Base-by-base conservation (phyloP, 192 early-diverging fungal species). In the Dimargaris cristalligena region DNA sequence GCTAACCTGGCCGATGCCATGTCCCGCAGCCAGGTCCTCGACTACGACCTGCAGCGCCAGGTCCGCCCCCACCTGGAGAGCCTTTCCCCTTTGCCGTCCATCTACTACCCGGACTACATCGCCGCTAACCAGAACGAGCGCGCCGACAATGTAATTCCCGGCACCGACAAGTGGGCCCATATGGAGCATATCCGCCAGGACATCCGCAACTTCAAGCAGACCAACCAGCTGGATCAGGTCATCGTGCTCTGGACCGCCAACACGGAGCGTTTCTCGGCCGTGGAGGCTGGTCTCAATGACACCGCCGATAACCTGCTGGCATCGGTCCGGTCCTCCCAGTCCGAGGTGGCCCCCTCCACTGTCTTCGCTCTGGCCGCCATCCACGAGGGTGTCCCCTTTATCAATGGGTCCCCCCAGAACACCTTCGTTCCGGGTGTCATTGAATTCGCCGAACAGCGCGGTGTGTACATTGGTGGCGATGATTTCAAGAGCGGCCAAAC, bases 401-500 rank as follows among this genome's bases (percentile, higher is more conserved):
- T 99, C 80, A 99, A 99, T 78, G 95, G 95, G 26, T 90, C 88
- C 31, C 95, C 95, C 51, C 95, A 99, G 75, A 99, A 99, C 86
- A 96, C 95, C 61, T 94, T 99, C 73, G 95, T 99, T 50, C 95
- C 95, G 9, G 95, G 95, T 63, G 79, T 80, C 44, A 79, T 99
- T 29, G 82, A 83, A 62, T 79, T 96, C 29, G 93, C 95, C 57
- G 86, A 91, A 70, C 86, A 83, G 55, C 72, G 96, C 65, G 76
- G 76, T 62, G 84, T 88, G 54, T 92, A 91, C 71, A 88, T 99
- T 65, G 95, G 91, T 62, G 95, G 95, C 67, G 95, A 99, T 69
- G 95, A 99, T 78, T 99, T 99, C 88, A 99, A 99, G 81, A 90
- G 87, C 64, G 95, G 95, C 41, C 95, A 99, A 71, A 99, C 95